Percentiles rank a stretch among this genome's conserved stretches.
phyloP scores from a whole-genome alignment of 148 eudicot species.

The Spergularia marina region DNA sequence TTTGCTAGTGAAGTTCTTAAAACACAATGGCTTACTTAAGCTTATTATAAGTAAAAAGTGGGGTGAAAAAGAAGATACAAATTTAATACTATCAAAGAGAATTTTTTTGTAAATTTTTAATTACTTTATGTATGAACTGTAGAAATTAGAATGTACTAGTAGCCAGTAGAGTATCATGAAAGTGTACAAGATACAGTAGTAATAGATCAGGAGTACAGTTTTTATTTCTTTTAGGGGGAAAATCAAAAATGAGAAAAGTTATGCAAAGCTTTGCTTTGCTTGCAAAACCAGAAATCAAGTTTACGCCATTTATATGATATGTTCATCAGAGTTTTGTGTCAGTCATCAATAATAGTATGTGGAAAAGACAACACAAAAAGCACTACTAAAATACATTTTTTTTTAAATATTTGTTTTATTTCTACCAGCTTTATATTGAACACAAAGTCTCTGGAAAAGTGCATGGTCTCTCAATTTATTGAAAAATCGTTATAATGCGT shows the following conservation, averaged over 20 bases:
- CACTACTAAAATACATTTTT: not conserved
- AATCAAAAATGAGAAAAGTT: not conserved
- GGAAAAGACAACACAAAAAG: not conserved
- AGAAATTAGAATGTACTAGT: too few relatives aligned
- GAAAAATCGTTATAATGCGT: too few relatives aligned
- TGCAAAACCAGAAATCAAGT: constrained; percentile 32
- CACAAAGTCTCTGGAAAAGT: too few relatives aligned
- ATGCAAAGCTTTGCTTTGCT: constrained; percentile 24
- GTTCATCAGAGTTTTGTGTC: constrained; percentile 28
- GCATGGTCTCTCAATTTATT: too few relatives aligned
- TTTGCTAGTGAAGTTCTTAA: constrained; percentile 2
- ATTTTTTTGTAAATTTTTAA: too few relatives aligned
- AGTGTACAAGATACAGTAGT: not conserved
- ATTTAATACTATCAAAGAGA: too few relatives aligned
- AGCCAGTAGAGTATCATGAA: too few relatives aligned
- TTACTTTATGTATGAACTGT: too few relatives aligned
- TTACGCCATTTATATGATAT: constrained; percentile 21
- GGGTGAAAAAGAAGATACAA: too few relatives aligned
- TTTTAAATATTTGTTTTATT: too few relatives aligned
- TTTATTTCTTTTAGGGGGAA: not conserved
- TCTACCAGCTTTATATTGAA: too few relatives aligned
- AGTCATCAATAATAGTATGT: constrained; percentile 8
- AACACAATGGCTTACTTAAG: not conserved
- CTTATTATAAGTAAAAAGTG: too few relatives aligned
- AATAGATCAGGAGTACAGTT: not conserved